phyloP scores from a whole-genome alignment of 345 rosid genomes.

The Cardamine occulta region DNA sequence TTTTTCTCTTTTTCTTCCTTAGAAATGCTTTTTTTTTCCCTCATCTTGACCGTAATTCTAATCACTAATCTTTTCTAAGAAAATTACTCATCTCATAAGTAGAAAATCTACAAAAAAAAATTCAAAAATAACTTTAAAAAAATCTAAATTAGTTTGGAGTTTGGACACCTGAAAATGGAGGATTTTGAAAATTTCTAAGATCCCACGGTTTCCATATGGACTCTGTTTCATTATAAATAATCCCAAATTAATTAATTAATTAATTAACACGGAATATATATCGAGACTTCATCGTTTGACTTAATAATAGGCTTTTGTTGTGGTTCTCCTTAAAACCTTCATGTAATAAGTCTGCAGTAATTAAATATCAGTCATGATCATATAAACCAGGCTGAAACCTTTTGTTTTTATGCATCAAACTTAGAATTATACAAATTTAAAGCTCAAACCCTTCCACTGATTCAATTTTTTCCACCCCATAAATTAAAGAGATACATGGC shows the following conservation, averaged over 20 bases:
- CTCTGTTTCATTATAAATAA: not conserved
- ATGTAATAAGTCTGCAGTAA: not conserved
- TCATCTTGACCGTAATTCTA: not conserved
- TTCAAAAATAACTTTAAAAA: not conserved
- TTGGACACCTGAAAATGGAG: not conserved
- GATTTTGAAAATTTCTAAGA: not conserved
- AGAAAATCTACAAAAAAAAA: not conserved
- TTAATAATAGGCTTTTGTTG: not conserved
- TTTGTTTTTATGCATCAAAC: slow-evolving; percentile 15
- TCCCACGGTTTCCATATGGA: not conserved
- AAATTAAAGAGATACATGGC: slow-evolving; percentile 10
- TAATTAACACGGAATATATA: not conserved
- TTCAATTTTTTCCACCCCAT: not conserved
- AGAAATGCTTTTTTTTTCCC: not conserved
- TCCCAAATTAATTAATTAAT: not conserved
- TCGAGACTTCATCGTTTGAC: not conserved
- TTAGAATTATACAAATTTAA: not conserved
- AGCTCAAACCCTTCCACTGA: not conserved
- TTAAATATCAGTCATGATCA: not conserved
- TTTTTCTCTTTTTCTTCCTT: too few relatives aligned
- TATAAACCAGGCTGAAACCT: not conserved
- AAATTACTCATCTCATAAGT: not conserved
- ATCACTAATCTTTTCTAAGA: not conserved
- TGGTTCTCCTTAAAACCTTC: not conserved
- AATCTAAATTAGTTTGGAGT: not conserved